Evolutionary conservation across 805 yeast species (phyloP), one percentile per base, ranked within the genome.

Genomic region (Lachancea mirantina): DNA sequence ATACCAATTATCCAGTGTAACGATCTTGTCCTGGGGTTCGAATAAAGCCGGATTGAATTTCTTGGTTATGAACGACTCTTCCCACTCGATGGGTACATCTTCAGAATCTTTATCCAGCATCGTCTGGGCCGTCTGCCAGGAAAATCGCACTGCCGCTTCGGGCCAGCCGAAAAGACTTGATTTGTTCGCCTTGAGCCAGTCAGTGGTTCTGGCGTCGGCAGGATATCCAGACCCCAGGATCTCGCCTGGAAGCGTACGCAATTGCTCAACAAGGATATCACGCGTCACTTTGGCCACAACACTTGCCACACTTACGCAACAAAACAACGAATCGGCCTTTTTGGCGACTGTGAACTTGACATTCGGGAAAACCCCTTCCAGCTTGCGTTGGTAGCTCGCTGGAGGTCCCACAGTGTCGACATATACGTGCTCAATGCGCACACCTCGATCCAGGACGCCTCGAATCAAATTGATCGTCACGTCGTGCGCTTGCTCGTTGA

Each of bases 401-500:
- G 98, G 97, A 1, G 97, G 96, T 0, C 99, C 99, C 25, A 92
- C 98, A 0, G 99, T 92, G 55, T 92, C 99, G 4, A 92, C 88
- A 55, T 71, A 92, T 0, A 88, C 72, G 51, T 84, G 84, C 17
- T 64, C 68, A 5, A 92, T 52, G 23, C 74, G 70, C 5, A 84
- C 78, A 1, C 84, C 82, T 21, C 63, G 59, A 19, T 68, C 72
- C 4, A 84, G 23, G 0, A 84, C 78, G 8, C 70, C 74, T 39
- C 70, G 72, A 23, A 92, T 85, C 39, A 92, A 61, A 10, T 64
- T 75, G 51, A 88, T 88, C 0, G 99, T 92, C 0, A 94, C 78
- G 48, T 87, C 95, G 50, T 92, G 97, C 0, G 98, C 98, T 58
- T 92, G 98, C 46, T 82, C 95, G 54, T 94, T 92, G 53, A 92